A percentile compares a stretch with the other conserved stretches of the same genome.
Evolutionary conservation across 345 rosid genomes (phyloP).

Genomic region (Alliaria petiolata): DNA sequence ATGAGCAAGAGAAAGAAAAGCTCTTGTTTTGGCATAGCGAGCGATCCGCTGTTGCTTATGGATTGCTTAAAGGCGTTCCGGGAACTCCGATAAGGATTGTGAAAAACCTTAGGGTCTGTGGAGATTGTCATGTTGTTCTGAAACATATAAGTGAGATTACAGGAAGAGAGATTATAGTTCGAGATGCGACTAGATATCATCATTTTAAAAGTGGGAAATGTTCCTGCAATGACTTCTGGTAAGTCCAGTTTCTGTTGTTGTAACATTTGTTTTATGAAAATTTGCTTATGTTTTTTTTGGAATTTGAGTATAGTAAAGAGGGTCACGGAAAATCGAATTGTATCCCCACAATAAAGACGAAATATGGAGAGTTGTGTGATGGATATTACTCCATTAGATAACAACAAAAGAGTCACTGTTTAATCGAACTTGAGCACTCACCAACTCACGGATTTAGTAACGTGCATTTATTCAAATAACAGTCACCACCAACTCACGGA

Average conservation of each 20-base stretch:
- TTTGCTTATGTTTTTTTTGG: neutral
- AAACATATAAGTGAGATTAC: constrained; percentile 54
- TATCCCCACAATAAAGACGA: neutral
- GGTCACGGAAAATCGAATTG: neutral
- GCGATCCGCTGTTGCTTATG: constrained; percentile 67
- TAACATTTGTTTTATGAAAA: neutral
- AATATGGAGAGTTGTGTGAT: neutral
- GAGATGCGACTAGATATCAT: constrained; percentile 78
- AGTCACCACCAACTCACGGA: neutral
- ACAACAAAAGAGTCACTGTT: neutral
- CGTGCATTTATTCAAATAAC: neutral
- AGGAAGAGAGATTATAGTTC: constrained; percentile 56
- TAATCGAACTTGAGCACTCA: neutral
- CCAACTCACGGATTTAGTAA: constrained; percentile 2
- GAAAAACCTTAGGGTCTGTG: constrained; percentile 74
- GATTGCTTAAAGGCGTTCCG: constrained; percentile 52
- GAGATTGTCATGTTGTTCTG: constrained; percentile 66
- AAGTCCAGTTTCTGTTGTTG: constrained; percentile 5
- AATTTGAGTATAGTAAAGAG: neutral
- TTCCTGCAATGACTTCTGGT: constrained; percentile 83
- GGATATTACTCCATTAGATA: neutral
- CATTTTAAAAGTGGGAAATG: constrained; percentile 67
- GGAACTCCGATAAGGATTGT: constrained; percentile 56
- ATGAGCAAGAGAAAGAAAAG: constrained; percentile 63
- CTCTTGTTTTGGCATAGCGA: constrained; percentile 80